A percentile compares a stretch with the other conserved stretches of the same genome.
These are phyloP conservation scores for Verticillium klebahnii DNA, from an alignment of 2,329 filamentous ascomycete genomes.

Conservation along the genomic window DNA sequence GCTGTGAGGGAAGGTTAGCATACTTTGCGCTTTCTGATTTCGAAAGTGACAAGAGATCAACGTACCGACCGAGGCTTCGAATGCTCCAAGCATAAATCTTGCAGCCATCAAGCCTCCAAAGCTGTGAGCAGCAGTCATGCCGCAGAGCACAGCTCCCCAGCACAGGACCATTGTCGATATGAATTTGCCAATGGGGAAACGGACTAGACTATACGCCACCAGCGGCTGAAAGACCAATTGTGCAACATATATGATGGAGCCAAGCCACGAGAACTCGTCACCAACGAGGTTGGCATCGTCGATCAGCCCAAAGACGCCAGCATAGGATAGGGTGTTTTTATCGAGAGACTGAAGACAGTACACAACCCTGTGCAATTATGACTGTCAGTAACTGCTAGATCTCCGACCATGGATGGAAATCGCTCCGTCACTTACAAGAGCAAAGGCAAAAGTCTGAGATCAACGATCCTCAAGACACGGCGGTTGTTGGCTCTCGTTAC, in stretches of 20 bases:
- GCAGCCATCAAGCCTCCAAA: conserved; percentile 40
- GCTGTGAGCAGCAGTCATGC: conserved; percentile 45
- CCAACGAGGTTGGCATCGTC: conserved; percentile 43
- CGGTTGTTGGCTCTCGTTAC: conserved; percentile 49
- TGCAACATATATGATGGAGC: conserved; percentile 32
- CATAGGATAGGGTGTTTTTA: conserved; percentile 34
- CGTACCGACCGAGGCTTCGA: conserved; percentile 33
- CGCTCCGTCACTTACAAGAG: conserved; percentile 19
- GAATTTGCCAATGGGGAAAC: conserved; percentile 20
- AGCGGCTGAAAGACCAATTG: conserved; percentile 18
- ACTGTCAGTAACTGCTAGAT: neutral
- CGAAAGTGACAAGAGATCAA: neutral
- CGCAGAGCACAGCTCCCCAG: conserved; percentile 19
- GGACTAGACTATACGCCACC: conserved; percentile 17
- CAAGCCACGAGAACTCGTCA: conserved; percentile 61
- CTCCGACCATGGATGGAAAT: neutral
- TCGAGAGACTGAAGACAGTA: conserved; percentile 18
- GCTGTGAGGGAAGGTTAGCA: conserved; percentile 25
- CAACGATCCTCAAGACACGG: conserved; percentile 31
- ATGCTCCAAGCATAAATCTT: conserved; percentile 39
- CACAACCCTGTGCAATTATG: conserved; percentile 1
- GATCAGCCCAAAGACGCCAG: conserved; percentile 59
- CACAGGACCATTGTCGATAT: conserved; percentile 15
- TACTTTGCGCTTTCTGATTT: neutral
- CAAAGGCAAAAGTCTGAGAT: conserved; percentile 43